Conservation (phyloP, 2,329 filamentous ascomycete genomes). For the Allantophomopsis cytisporea region DNA sequence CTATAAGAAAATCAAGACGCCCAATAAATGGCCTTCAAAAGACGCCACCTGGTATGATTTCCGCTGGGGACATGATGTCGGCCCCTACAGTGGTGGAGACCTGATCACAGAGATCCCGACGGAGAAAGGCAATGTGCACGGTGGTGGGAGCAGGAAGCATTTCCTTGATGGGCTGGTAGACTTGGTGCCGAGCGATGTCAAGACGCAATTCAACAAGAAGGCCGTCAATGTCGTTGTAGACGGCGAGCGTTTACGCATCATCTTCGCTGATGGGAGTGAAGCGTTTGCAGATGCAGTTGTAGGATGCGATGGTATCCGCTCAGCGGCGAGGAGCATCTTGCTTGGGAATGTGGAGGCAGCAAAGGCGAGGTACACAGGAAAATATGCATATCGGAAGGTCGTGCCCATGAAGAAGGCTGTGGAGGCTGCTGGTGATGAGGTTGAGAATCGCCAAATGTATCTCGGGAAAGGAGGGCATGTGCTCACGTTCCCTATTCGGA, state of each 20-base stretch:
- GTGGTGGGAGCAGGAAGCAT: conserved; percentile 12
- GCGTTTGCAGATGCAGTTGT: conserved; percentile 17
- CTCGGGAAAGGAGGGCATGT: conserved; percentile 40
- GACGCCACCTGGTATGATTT: conserved; percentile 24
- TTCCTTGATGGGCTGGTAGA: conserved; percentile 6
- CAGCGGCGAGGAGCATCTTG: conserved; percentile 33
- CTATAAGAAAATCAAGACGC: conserved; percentile 21
- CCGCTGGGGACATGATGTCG: conserved; percentile 15
- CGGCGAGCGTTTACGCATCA: not conserved
- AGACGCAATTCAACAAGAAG: conserved; percentile 20
- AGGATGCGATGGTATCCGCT: conserved; percentile 50
- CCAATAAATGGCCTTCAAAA: conserved; percentile 16
- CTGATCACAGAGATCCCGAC: conserved; percentile 14
- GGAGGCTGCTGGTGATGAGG: conserved; percentile 29
- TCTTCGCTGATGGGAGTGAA: conserved; percentile 3
- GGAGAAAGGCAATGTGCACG: conserved; percentile 13
- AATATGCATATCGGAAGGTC: conserved; percentile 45
- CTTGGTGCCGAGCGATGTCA: conserved; percentile 21
- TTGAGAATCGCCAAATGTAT: conserved; percentile 38
- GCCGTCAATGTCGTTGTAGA: conserved; percentile 17
- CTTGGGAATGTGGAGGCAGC: conserved; percentile 30
- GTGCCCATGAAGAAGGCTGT: conserved; percentile 40
- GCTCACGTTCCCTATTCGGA: conserved; percentile 42
- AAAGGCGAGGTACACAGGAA: conserved; percentile 33
- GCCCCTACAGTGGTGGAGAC: conserved; percentile 8